Evolutionary conservation across 1,284 basidiomycete species (phyloP).

Genomic region (Trametes polyzona): DNA sequence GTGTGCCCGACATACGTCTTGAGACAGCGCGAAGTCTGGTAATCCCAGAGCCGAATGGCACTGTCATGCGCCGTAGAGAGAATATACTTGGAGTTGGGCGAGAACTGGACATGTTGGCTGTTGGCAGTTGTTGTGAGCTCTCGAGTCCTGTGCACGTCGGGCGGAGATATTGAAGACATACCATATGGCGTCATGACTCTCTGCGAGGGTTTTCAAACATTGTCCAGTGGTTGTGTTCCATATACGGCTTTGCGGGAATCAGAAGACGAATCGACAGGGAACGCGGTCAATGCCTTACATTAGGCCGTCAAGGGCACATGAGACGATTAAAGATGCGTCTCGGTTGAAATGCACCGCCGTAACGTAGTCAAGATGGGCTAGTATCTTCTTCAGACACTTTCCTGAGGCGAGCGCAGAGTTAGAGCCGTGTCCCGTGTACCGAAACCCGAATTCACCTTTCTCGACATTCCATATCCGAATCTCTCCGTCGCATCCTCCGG

Average conservation of each 20-base stretch:
- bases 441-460: conserved; percentile 53
- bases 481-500: conserved; percentile 92
- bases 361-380: conserved; percentile 95
- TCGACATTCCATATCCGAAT: conserved; percentile 91
- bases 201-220: conserved; percentile 95
- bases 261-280: not conserved
- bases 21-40: conserved; percentile 87
- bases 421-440: too few relatives aligned
- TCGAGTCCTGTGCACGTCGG: too few relatives aligned
- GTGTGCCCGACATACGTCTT: conserved; percentile 89
- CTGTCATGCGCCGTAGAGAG: conserved; percentile 91
- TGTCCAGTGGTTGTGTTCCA: conserved; percentile 95
- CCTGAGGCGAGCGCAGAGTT: conserved; percentile 44
- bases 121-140: not conserved
- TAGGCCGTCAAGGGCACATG: conserved; percentile 89
- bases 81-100: conserved; percentile 93
- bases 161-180: conserved; percentile 43
- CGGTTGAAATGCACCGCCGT: conserved; percentile 93
- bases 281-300: conserved; percentile 61
- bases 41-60: conserved; percentile 93
- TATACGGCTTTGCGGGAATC: conserved; percentile 67
- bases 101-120: conserved; percentile 89
- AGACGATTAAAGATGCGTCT: conserved; percentile 91
- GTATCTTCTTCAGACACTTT: conserved; percentile 80
- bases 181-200: conserved; percentile 89